These are phyloP conservation scores for Oehlia diaphana DNA, from an alignment of 192 early-diverging fungal genomes.

Conservation along the genomic window DNA sequence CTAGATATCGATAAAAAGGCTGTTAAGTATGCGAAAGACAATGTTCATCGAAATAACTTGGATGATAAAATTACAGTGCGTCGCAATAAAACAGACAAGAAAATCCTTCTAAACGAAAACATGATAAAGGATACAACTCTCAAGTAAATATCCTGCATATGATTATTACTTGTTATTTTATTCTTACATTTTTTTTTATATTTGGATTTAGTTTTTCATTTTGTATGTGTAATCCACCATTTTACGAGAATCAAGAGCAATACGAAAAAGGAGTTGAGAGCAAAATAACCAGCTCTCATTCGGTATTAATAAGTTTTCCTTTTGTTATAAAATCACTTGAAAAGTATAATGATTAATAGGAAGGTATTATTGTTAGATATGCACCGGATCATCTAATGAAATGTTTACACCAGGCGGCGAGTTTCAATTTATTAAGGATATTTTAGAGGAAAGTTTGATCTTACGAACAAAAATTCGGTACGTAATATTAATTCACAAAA, in stretches of 20 bases:
- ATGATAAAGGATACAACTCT: conserved; percentile 4
- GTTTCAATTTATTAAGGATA: conserved; percentile 60
- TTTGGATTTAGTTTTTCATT: conserved; percentile 54
- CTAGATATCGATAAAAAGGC: conserved; percentile 67
- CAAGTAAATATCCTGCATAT: not conserved
- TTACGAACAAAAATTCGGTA: conserved; percentile 42
- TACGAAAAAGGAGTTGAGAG: conserved; percentile 44
- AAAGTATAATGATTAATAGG: not conserved
- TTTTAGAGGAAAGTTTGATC: conserved; percentile 68
- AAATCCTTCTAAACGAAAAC: conserved; percentile 15
- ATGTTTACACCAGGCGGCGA: conserved; percentile 85
- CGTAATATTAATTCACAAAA: not conserved
- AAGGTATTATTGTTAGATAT: conserved; percentile 36
- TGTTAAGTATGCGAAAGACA: conserved; percentile 61
- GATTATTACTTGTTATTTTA: not conserved
- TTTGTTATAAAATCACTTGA: not conserved
- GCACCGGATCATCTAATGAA: conserved; percentile 63
- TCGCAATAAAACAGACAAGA: conserved; percentile 39
- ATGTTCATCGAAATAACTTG: conserved; percentile 66
- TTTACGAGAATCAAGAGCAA: conserved; percentile 66
- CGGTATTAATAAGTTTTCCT: not conserved
- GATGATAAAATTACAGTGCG: conserved; percentile 54
- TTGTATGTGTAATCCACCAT: conserved; percentile 93
- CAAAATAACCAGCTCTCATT: conserved; percentile 54
- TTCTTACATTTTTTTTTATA: not conserved